Conservation (phyloP, 208 protist species). For the Tritrichomonas foetus region DNA sequence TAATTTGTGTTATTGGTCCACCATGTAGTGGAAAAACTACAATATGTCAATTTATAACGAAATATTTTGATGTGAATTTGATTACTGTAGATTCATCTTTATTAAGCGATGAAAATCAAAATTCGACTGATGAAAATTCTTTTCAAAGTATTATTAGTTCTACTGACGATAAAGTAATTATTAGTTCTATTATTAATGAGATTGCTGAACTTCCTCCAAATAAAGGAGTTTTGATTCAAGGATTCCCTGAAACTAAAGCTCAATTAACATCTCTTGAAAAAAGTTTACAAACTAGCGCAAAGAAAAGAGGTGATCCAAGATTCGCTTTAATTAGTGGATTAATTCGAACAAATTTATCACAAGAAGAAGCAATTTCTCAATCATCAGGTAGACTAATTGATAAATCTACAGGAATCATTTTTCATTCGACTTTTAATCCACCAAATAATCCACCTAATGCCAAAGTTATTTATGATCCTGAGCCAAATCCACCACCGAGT, state of each 20-base stretch:
- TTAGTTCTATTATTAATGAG: neutral
- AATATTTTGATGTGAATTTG: neutral
- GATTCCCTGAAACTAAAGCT: neutral
- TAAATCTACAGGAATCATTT: neutral
- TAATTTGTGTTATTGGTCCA: neutral
- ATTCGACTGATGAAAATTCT: neutral
- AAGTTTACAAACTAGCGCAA: neutral
- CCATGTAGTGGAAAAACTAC: neutral
- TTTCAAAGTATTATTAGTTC: neutral
- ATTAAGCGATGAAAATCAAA: neutral
- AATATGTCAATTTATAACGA: neutral
- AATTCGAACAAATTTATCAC: neutral
- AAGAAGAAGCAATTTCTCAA: neutral
- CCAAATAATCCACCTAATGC: too few species aligned
- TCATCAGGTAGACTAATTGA: neutral
- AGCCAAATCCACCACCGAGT: neutral
- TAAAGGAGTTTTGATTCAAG: neutral
- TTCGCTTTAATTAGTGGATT: neutral
- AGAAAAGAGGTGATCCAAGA: neutral
- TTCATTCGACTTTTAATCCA: neutral
- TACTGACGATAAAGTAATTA: neutral
- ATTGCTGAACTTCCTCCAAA: neutral
- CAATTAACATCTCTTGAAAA: neutral
- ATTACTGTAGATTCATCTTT: neutral
- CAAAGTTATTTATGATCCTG: neutral